phyloP scores from a whole-genome alignment of 768 basidiomycete species.

The Lactarius pseudohatsudake region DNA sequence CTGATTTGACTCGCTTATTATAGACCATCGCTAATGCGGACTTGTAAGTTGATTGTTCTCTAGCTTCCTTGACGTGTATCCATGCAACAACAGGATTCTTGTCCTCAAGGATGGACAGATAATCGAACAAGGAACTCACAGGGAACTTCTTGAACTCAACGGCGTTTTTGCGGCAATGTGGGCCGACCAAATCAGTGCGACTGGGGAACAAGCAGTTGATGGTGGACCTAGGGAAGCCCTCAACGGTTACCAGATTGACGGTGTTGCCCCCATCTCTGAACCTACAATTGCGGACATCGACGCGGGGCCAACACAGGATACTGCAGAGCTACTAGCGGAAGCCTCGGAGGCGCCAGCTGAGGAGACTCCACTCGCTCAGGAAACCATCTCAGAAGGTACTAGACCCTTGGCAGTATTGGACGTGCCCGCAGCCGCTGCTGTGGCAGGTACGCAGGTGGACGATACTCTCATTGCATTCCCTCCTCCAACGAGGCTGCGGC shows the following conservation, averaged over 20 bases:
- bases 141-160: constrained; percentile 67
- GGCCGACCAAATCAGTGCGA: constrained; percentile 76
- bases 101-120: constrained; percentile 91
- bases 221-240: constrained; percentile 42
- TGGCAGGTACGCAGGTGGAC: constrained; percentile 34
- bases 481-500: constrained; percentile 36
- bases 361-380: constrained; percentile 26
- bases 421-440: constrained; percentile 28
- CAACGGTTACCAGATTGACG: constrained; percentile 48
- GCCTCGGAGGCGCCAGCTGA: constrained; percentile 23
- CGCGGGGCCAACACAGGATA: constrained; percentile 24
- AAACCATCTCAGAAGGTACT: constrained; percentile 8
- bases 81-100: constrained; percentile 58
- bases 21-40: constrained; percentile 58
- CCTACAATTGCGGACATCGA: constrained; percentile 19
- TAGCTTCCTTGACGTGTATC: constrained; percentile 18
- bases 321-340: neutral
- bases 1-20: constrained; percentile 26
- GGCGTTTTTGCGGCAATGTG: constrained; percentile 86
- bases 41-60: constrained; percentile 37
- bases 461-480: constrained; percentile 38
- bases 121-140: constrained; percentile 77
- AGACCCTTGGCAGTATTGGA: neutral
- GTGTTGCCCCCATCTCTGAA: constrained; percentile 23
- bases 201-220: constrained; percentile 50